Evolutionary conservation across 2,329 filamentous ascomycete genomes (phyloP).

Genomic region (Penicillium rolfsii): DNA sequence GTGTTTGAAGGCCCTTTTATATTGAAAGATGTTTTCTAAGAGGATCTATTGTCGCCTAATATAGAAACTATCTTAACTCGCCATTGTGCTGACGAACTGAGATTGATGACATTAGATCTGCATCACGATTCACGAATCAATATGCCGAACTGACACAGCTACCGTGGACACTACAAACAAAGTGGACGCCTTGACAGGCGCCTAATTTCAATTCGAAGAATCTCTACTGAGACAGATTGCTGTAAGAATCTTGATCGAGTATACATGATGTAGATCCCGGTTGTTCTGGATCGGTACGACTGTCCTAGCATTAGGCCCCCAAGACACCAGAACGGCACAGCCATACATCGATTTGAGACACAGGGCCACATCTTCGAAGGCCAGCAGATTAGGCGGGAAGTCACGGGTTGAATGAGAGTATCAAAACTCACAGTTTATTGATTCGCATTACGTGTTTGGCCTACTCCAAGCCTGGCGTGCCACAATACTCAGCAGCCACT

Average conservation of each 20-base stretch:
- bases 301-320: neutral
- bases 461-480: neutral
- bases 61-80: neutral
- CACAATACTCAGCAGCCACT: neutral
- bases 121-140: neutral
- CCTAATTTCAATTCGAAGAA: neutral
- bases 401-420: neutral
- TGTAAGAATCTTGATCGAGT: neutral
- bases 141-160: neutral
- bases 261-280: neutral
- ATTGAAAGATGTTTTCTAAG: neutral
- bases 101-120: neutral
- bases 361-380: neutral
- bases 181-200: slow-evolving; percentile 4
- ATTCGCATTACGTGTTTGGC: neutral
- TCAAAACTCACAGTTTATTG: neutral
- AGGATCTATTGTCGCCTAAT: neutral
- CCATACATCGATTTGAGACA: neutral
- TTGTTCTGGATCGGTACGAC: neutral
- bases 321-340: neutral
- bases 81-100: neutral
- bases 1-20: neutral
- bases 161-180: neutral
- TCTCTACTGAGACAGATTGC: neutral
- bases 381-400: neutral